A percentile compares a stretch with the other conserved stretches of the same genome.
Conservation (phyloP, 2,329 filamentous ascomycete genomes). For the Blastomyces silverae region DNA sequence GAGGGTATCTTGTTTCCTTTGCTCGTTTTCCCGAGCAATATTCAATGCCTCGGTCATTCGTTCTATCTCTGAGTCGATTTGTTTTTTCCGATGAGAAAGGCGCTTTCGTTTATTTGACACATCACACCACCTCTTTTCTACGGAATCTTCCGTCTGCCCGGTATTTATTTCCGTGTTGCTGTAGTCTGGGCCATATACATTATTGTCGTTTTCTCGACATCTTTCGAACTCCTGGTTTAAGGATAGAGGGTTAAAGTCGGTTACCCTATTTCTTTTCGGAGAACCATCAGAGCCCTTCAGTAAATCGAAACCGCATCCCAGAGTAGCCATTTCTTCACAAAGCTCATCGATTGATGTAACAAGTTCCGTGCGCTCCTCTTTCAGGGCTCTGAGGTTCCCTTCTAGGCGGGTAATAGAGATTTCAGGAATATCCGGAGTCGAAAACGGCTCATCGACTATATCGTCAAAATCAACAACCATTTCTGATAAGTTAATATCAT, state of each 20-base stretch:
- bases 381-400: conserved; percentile 58
- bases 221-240: too few species aligned
- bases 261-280: too few species aligned
- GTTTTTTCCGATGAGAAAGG: conserved; percentile 13
- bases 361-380: conserved; percentile 44
- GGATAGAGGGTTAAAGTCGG: too few species aligned
- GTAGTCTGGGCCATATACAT: too few species aligned
- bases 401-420: conserved; percentile 41
- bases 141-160: neutral
- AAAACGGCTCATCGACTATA: conserved; percentile 26
- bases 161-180: conserved; percentile 9
- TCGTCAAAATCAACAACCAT: conserved; percentile 38
- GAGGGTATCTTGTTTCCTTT: conserved; percentile 27
- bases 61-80: conserved; percentile 5
- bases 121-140: neutral
- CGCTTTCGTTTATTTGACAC: neutral
- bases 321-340: conserved; percentile 30
- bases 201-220: too few species aligned
- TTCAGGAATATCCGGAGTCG: conserved; percentile 19
- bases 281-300: too few species aligned
- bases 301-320: too few species aligned
- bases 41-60: too few species aligned
- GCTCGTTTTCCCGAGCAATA: conserved; percentile 20
- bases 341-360: conserved; percentile 27
- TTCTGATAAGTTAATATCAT: conserved; percentile 51